Conservation (phyloP, 1,284 basidiomycete genomes). For the Xerocomus minutiporus region DNA sequence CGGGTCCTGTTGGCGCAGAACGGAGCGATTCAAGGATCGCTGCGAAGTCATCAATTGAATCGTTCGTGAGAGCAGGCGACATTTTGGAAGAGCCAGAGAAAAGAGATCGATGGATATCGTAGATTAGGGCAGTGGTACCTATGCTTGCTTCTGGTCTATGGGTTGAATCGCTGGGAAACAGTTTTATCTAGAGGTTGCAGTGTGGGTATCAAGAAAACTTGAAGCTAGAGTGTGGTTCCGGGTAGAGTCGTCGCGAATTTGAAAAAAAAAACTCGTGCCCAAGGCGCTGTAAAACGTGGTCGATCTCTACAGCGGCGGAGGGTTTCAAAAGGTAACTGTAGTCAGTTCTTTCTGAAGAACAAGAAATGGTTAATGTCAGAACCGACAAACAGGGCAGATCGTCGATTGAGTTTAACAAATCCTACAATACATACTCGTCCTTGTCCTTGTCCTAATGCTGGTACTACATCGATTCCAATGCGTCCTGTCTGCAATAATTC, state of each 20-base stretch:
- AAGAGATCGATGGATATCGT: slow-evolving; percentile 17
- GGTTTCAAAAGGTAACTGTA: no score
- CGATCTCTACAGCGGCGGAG: not conserved
- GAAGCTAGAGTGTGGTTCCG: not conserved
- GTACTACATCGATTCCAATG: not conserved
- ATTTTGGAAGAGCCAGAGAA: slow-evolving; percentile 31
- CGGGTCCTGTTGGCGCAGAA: slow-evolving; percentile 69
- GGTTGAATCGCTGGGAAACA: slow-evolving; percentile 2
- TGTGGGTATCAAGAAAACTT: not conserved
- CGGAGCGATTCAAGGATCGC: slow-evolving; percentile 59
- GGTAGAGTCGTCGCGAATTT: slow-evolving; percentile 7
- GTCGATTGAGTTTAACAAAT: no score
- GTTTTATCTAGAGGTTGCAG: slow-evolving; percentile 16
- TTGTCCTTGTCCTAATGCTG: not conserved
- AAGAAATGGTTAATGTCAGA: not conserved
- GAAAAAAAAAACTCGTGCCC: not conserved
- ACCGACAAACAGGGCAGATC: not conserved
- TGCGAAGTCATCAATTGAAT: slow-evolving; percentile 43
- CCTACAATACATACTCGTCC: no score
- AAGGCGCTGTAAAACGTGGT: not conserved
- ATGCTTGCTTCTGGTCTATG: slow-evolving; percentile 24
- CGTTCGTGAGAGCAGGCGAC: slow-evolving; percentile 54
- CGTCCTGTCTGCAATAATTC: not conserved
- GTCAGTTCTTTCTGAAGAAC: not conserved
- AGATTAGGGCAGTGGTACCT: slow-evolving; percentile 18